Base-by-base conservation (phyloP, 2,329 filamentous ascomycete species). In the Sclerotinia spermophila region DNA sequence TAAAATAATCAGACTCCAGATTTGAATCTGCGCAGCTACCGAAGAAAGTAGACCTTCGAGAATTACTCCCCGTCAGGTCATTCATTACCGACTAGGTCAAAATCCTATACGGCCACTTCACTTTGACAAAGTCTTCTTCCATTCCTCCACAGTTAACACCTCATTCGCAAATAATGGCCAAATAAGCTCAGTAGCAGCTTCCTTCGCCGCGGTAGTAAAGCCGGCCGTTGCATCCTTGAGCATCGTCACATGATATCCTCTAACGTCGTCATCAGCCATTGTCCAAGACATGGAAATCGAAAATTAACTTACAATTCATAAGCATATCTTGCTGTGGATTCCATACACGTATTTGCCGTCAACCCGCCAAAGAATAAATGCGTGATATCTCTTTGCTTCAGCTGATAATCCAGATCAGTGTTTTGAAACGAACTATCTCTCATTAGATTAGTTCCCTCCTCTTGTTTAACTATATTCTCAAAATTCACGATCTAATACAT, bases 391-490 rank as follows among this genome's bases (percentile, higher is more conserved):
- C 77, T 72, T 70, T 81, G 79, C 3, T 74, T 74, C 30, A 81
- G 73, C 71, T 80, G 79, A 67, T 77, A 80, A 45, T 80, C 77
- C 30, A 81, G 68, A 74, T 81, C 79, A 1, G 79, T 81, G 56
- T 79, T 80, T n/a, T 74, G 62, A 66, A 81, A 81, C 0, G 78
- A 79, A 60, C 75, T 77, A 38, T 44, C 24, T 30, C 10, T 5
- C 5, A n/a, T 27, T 7, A 53, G 0, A 53, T 65, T 13, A 65
- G 45, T 40, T 8, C 17, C 17, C 33, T 2, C n/a, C 17, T 1
- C 17, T 33, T 19, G 13, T 21, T 38, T 2, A 40, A 40, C 1
- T 13, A 4, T 24, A 13, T 30, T 40, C 13, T 27, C 21, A 35
- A 10, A n/a, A 48, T 10, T 3, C 2, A 53, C n/a, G 21, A 33